Conservation (phyloP, 805 yeast species). For the Zygosaccharomyces siamensis region DNA sequence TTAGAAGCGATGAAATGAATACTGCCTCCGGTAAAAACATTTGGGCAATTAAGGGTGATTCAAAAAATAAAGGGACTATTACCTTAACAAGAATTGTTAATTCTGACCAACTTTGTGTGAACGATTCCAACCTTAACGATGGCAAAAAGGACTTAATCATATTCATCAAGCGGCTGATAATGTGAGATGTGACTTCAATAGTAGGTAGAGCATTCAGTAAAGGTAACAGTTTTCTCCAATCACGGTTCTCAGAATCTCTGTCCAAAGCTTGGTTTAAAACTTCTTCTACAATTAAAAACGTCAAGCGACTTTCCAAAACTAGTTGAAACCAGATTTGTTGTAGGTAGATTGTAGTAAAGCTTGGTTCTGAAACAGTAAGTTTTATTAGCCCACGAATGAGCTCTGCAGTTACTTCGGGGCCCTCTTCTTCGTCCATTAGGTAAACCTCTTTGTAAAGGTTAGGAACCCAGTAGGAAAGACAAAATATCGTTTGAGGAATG, state of each 20-base stretch:
- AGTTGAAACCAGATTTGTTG: slow-evolving; percentile 64
- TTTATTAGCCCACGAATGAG: slow-evolving; percentile 59
- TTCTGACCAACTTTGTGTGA: slow-evolving; percentile 62
- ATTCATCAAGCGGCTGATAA: slow-evolving; percentile 52
- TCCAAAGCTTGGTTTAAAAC: slow-evolving; percentile 69
- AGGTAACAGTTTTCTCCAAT: slow-evolving; percentile 58
- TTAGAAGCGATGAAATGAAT: slow-evolving; percentile 56
- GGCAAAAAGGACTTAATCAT: slow-evolving; percentile 50
- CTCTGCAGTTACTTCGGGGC: slow-evolving; percentile 55
- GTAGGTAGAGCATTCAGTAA: slow-evolving; percentile 65
- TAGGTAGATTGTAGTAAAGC: slow-evolving; percentile 49
- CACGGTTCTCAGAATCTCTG: slow-evolving; percentile 67
- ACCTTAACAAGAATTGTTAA: slow-evolving; percentile 62
- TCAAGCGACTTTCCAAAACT: slow-evolving; percentile 55
- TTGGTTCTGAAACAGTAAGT: slow-evolving; percentile 47
- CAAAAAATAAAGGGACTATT: slow-evolving; percentile 63
- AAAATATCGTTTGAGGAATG: slow-evolving; percentile 24
- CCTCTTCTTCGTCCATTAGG: slow-evolving; percentile 49
- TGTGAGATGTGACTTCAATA: slow-evolving; percentile 62
- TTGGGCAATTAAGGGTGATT: slow-evolving; percentile 56
- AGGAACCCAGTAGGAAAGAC: slow-evolving; percentile 65
- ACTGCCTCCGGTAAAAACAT: slow-evolving; percentile 67
- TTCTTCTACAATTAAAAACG: slow-evolving; percentile 61
- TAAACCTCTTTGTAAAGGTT: slow-evolving; percentile 59
- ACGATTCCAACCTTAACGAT: slow-evolving; percentile 37